These are phyloP conservation scores for Phytophthora podocarpi DNA, from an alignment of 352 stramenopile species.

Conservation along the genomic window DNA sequence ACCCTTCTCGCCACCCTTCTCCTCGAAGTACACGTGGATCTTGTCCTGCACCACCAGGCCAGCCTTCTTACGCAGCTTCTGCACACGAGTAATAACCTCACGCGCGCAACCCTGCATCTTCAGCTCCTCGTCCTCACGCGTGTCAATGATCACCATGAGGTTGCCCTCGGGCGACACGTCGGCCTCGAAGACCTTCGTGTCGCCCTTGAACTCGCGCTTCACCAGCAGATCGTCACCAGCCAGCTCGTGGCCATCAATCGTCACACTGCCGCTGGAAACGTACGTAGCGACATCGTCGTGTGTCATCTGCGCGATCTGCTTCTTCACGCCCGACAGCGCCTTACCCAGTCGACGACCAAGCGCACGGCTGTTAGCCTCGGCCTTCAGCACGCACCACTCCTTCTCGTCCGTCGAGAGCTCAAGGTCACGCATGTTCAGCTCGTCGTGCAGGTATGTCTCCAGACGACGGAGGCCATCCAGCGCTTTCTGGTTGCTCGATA, in stretches of 20 bases:
- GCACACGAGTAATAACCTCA: constrained; percentile 97
- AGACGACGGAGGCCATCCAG: constrained; percentile 82
- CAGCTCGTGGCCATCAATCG: constrained; percentile 76
- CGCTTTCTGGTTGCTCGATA: constrained; percentile 87
- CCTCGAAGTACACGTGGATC: constrained; percentile 95
- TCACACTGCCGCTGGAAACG: constrained; percentile 81
- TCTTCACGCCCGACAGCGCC: constrained; percentile 93
- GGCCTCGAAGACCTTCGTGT: constrained; percentile 92
- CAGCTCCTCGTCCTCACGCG: constrained; percentile 95
- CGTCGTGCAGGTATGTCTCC: constrained; percentile 95
- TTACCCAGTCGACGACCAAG: constrained; percentile 98
- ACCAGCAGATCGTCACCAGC: constrained; percentile 93
- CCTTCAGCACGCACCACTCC: constrained; percentile 93
- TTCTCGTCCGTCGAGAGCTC: constrained; percentile 91
- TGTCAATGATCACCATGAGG: constrained; percentile 96
- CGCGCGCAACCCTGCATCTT: constrained; percentile 93
- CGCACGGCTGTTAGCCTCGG: constrained; percentile 93
- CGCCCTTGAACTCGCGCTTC: constrained; percentile 95
- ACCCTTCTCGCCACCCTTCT: constrained; percentile 60
- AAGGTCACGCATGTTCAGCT: constrained; percentile 97
- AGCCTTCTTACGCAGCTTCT: constrained; percentile 98
- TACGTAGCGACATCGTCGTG: constrained; percentile 78
- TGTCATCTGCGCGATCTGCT: constrained; percentile 67
- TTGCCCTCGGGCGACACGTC: constrained; percentile 88
- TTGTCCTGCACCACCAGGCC: constrained; percentile 95